phyloP scores from a whole-genome alignment of 441 rosid genomes.

The Eutrema salsugineum region DNA sequence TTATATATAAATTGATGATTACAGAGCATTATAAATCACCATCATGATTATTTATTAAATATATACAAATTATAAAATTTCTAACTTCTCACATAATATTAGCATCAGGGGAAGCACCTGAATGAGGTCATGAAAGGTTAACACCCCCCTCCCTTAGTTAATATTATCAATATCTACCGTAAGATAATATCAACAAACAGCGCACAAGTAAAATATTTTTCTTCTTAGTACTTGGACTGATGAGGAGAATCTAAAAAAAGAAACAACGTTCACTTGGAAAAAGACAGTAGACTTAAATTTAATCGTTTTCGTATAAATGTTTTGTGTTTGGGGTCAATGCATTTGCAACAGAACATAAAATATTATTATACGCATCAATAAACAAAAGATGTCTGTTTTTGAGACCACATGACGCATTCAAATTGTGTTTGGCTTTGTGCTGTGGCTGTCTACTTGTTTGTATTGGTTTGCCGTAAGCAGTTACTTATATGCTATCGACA shows the following conservation, averaged over 20 bases:
- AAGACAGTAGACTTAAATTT: neutral
- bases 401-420: constrained; percentile 24
- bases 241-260: constrained; percentile 30
- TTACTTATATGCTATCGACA: constrained; percentile 1
- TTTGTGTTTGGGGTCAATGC: constrained; percentile 24
- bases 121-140: constrained; percentile 18
- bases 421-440: neutral
- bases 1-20: constrained; percentile 13
- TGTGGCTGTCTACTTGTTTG: constrained; percentile 23
- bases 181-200: too few relatives aligned
- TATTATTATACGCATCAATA: constrained; percentile 14
- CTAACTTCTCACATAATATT: constrained; percentile 8
- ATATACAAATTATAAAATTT: neutral
- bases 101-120: constrained; percentile 24
- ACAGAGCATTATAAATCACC: neutral
- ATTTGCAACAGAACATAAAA: constrained; percentile 11
- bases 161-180: too few relatives aligned
- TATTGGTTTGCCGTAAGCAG: constrained; percentile 4
- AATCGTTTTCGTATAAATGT: neutral
- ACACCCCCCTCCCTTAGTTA: neutral
- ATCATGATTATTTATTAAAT: neutral
- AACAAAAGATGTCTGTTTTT: constrained; percentile 29
- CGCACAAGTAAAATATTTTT: neutral
- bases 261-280: constrained; percentile 26
- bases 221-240: constrained; percentile 11